Conservation (phyloP, 192 early-diverging fungal species). For the Podila epigama region DNA sequence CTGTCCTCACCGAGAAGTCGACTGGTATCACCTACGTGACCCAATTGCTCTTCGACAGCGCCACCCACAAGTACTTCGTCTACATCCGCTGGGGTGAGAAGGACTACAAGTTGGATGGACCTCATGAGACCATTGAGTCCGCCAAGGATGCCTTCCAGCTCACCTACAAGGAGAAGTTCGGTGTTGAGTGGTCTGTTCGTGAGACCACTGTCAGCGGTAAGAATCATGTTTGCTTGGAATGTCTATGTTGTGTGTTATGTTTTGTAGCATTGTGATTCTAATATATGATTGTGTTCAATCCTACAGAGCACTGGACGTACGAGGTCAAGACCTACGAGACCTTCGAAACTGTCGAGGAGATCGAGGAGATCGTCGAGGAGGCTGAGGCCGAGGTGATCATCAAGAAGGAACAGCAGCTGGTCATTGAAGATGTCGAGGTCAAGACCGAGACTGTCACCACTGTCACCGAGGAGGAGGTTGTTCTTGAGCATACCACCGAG, state of each 20-base stretch:
- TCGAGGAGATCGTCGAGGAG: slow-evolving; percentile 9
- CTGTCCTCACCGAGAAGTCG: too few relatives aligned
- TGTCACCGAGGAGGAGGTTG: slow-evolving; percentile 3
- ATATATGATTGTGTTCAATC: not conserved
- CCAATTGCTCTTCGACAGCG: too few relatives aligned
- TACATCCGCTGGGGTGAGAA: not conserved
- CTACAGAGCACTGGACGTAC: not conserved
- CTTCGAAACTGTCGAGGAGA: slow-evolving; percentile 17
- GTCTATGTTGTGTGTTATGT: not conserved
- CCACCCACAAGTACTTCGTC: not conserved
- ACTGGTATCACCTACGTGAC: too few relatives aligned
- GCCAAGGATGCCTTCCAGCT: not conserved
- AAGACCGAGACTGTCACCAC: not conserved
- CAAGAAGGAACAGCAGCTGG: too few relatives aligned
- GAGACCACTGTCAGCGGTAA: not conserved
- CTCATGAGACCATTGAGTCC: not conserved
- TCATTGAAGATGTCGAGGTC: not conserved
- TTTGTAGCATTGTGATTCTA: not conserved
- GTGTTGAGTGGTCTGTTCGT: not conserved
- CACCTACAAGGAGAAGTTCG: not conserved
- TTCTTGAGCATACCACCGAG: not conserved
- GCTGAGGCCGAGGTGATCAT: too few relatives aligned
- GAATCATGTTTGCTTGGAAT: not conserved
- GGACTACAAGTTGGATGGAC: slow-evolving; percentile 1
- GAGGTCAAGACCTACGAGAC: not conserved